Percentiles rank a stretch among this genome's conserved stretches.
Evolutionary conservation across 1,139 yeast species (phyloP).

Genomic region (Nakaseomyces kungkrabaensis): DNA sequence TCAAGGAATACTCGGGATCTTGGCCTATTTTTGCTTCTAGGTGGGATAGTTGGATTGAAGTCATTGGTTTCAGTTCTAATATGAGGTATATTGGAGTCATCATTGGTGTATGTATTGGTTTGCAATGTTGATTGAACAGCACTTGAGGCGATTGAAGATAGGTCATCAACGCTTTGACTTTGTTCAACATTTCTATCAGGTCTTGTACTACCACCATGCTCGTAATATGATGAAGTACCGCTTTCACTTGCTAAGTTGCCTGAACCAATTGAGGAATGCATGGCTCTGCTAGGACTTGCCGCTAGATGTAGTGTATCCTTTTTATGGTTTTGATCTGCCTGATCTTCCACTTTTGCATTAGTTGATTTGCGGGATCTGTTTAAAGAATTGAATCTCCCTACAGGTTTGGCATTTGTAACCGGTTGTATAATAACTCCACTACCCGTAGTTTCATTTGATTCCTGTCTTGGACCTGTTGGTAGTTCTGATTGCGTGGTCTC

Average conservation of each 20-base stretch:
- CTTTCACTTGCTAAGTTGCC: conserved; percentile 28
- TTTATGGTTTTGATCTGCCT: not conserved
- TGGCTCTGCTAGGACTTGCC: conserved; percentile 6
- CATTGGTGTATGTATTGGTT: conserved; percentile 9
- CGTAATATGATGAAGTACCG: conserved; percentile 18
- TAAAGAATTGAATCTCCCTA: conserved; percentile 11
- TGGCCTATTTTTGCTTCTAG: conserved; percentile 27
- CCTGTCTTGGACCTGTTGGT: not conserved
- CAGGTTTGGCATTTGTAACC: conserved; percentile 14
- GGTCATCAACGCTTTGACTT: conserved; percentile 8
- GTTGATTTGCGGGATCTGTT: not conserved
- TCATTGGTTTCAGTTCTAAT: conserved; percentile 17
- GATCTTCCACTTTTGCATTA: not conserved
- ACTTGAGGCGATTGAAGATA: conserved; percentile 20
- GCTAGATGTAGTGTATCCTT: conserved; percentile 11
- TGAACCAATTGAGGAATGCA: conserved; percentile 24
- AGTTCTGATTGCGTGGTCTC: not conserved
- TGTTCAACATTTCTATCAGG: not conserved
- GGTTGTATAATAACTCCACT: conserved; percentile 9
- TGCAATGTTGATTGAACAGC: conserved; percentile 18
- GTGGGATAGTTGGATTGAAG: conserved; percentile 26
- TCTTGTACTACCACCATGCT: not conserved
- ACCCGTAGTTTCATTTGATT: not conserved
- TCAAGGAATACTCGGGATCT: conserved; percentile 20
- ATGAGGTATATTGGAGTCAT: conserved; percentile 10